Conservation (phyloP, 805 yeast species). For the Kuraishia borneana region DNA sequence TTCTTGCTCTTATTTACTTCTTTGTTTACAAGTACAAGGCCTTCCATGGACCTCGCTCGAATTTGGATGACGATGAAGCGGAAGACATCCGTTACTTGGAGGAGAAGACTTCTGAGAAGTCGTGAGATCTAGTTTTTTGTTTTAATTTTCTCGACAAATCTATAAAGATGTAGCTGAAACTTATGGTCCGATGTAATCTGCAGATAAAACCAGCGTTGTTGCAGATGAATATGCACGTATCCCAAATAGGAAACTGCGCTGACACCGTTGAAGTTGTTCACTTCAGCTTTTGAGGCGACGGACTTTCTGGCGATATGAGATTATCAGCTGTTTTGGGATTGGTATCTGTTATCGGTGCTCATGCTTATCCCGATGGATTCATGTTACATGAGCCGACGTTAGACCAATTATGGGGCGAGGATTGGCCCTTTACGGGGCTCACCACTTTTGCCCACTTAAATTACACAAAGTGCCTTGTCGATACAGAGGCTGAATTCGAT, state of each 20-base stretch:
- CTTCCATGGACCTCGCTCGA: slow-evolving; percentile 16
- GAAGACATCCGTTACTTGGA: background rate
- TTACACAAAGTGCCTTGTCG: slow-evolving; percentile 34
- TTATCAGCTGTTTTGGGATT: too few species aligned
- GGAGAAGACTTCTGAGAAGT: background rate
- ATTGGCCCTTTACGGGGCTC: slow-evolving; percentile 63
- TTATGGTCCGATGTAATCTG: too few species aligned
- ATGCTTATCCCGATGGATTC: background rate
- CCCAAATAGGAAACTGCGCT: too few species aligned
- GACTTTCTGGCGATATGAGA: too few species aligned
- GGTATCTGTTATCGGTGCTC: too few species aligned
- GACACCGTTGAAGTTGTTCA: too few species aligned
- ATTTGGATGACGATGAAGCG: slow-evolving; percentile 12
- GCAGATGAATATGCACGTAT: too few species aligned
- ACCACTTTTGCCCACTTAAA: slow-evolving; percentile 69
- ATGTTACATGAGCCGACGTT: slow-evolving; percentile 22
- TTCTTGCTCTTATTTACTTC: slow-evolving; percentile 12
- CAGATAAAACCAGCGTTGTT: too few species aligned
- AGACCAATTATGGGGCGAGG: slow-evolving; percentile 59
- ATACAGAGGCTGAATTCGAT: slow-evolving; percentile 40
- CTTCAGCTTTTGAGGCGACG: too few species aligned
- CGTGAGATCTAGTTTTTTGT: background rate
- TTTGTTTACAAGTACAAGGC: slow-evolving; percentile 13
- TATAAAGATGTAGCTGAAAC: too few species aligned
- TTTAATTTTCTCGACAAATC: background rate